These are phyloP conservation scores for Bimuria novae-zelandiae DNA, from an alignment of 2,329 filamentous ascomycete species.

Conservation along the genomic window DNA sequence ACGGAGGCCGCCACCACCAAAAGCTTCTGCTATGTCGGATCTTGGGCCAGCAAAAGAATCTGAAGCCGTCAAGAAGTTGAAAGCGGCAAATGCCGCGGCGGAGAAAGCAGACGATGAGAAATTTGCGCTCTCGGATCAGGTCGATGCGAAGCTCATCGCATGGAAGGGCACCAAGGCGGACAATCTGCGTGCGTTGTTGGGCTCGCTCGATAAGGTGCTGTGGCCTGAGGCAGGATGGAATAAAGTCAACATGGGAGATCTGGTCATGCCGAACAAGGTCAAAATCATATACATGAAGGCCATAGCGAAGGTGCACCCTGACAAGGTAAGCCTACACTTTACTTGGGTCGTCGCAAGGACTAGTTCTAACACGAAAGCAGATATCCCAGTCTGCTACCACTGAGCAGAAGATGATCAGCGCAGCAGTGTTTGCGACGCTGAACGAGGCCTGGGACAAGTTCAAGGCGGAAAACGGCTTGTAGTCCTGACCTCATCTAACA, in stretches of 20 bases:
- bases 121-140: slow-evolving; percentile 82
- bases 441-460: slow-evolving; percentile 74
- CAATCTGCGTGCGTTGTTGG: slow-evolving; percentile 85
- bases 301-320: slow-evolving; percentile 96
- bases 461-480: slow-evolving; percentile 65
- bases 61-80: slow-evolving; percentile 80
- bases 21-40: slow-evolving; percentile 50
- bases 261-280: slow-evolving; percentile 91
- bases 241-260: slow-evolving; percentile 90
- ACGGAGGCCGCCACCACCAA: slow-evolving; percentile 32
- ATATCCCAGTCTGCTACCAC: slow-evolving; percentile 67
- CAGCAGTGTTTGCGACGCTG: slow-evolving; percentile 65
- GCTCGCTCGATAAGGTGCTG: slow-evolving; percentile 83
- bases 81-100: slow-evolving; percentile 82
- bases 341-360: background rate
- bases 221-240: slow-evolving; percentile 96
- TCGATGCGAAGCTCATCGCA: slow-evolving; percentile 75
- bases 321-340: slow-evolving; percentile 76
- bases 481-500: background rate
- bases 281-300: slow-evolving; percentile 99
- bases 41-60: slow-evolving; percentile 57
- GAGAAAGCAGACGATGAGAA: slow-evolving; percentile 91
- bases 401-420: slow-evolving; percentile 70
- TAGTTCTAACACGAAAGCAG: slow-evolving; percentile 36
- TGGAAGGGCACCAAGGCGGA: slow-evolving; percentile 94